Evolutionary conservation across 2,329 filamentous ascomycete species (phyloP), one percentile per base, ranked within the genome.

Genomic region (Delphinella strobiligena): DNA sequence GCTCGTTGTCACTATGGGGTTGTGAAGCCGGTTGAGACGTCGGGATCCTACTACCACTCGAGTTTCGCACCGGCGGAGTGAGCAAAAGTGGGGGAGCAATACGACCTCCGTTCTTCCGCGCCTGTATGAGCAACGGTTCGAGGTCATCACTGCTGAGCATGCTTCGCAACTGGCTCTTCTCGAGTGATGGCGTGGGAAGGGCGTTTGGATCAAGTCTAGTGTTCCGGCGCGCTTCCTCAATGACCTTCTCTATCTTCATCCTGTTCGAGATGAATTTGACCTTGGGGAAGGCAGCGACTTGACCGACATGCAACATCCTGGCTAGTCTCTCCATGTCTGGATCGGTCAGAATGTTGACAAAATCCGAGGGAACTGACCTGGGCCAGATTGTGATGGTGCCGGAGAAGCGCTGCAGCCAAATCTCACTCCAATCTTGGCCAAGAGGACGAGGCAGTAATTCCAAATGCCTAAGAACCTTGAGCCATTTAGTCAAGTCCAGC

Each of bases 321-420:
- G 82, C 85, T 9, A 98, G 64, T 3, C 87, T 72, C 36, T 78
- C 67, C 3, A 79, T 67, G 31, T 76, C 80, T 0, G 91, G 91
- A 54, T 98, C 91, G 1, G 80, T 78, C 1, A 98, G 71, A 45
- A 98, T 93, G 51, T 84, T 75, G 56, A 72, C 78, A 56, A 95
- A 93, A 62, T 98, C 91, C 1, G 77, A 81, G 1, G 76, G 64
- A 3, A 78, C 66, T 10, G 78, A 80, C 58, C 87, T 86, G 5
- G 91, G 91, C 88, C 89, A 96, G 54, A 98, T 88, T 10, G 91
- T 98, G 47, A 96, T 82, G 8, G 86, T 96, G 19, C 91, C 91
- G 47, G 81, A 82, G 60, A 98, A 98, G 43, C 87, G 78, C 59
- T 98, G 91, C 35, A 98, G 72, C 84, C 89, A 98, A 16, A 98